Base-by-base conservation (phyloP, 257 asterid genomes). In the Linderniella brevidens region DNA sequence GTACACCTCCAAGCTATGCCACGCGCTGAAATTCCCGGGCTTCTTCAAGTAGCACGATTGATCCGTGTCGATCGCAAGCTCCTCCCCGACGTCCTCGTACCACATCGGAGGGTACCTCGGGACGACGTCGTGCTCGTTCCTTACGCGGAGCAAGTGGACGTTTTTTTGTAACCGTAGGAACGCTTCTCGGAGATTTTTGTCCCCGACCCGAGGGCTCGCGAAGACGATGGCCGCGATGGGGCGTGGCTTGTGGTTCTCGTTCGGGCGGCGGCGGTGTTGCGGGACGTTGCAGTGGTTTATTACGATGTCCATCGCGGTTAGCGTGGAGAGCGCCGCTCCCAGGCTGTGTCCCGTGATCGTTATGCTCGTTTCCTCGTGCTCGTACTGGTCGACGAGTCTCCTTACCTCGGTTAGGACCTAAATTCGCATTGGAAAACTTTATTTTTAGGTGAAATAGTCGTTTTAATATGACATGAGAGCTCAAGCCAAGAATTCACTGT, bases 301-400 rank as follows among this genome's bases (percentile, higher is more conserved):
- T 0, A 70, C 73, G 19, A 87, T 80, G 63, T 87, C 95, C 0
- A 60, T 66, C 11, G 88, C 95, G 19, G 68, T 82, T 18, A 87
- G 48, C 15, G 92, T 82, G 3, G 82, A 68, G 0, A 82, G 61
- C 3, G 93, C 75, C 0, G 93, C 95, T 0, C 97, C 97, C 29
- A 87, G 57, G 58, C 97, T 87, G 57, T 87, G 97, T 0, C 95
- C 97, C 5, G 79, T 63, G 11, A 80, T 53, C 6, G 83, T 82
- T 49, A 83, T 74, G 70, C 95, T 82, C 7, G 69, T 74, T 15
- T 82, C 78, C 37, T 79, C 97, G 8, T 66, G 41, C 68, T 79
- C 67, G 73, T 71, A 80, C 25, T 56, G 54, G 45, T 85, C 81
- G 0, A 86, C 92, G 56, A 79, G 52, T 55, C 79, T 55, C 16